Evolutionary conservation across 495 filamentous ascomycete genomes (phyloP).

Genomic region (Rhypophila decipiens): DNA sequence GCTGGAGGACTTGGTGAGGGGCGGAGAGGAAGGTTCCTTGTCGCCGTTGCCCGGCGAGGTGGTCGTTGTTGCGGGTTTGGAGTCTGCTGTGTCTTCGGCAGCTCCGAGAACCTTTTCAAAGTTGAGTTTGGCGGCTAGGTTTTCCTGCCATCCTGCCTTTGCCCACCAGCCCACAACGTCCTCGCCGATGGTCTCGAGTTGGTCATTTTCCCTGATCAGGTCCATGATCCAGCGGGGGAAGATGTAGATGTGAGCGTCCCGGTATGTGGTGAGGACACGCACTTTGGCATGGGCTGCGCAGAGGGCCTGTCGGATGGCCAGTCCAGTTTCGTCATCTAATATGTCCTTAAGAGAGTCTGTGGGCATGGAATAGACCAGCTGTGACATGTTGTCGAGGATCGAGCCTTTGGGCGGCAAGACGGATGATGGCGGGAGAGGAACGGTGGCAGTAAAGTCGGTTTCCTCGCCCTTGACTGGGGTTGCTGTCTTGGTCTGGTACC

Average conservation of each 20-base stretch:
- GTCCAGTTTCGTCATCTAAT: conserved; percentile 59
- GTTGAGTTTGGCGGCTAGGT: conserved; percentile 69
- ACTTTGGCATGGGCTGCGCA: conserved; percentile 65
- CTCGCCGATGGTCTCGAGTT: conserved; percentile 79
- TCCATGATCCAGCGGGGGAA: conserved; percentile 87
- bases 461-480: conserved; percentile 78
- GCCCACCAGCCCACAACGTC: conserved; percentile 94
- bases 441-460: conserved; percentile 78
- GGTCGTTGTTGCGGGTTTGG: neutral
- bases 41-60: conserved; percentile 1
- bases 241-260: conserved; percentile 89
- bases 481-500: conserved; percentile 77
- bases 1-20: neutral
- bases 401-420: conserved; percentile 54
- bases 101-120: conserved; percentile 56
- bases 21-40: neutral
- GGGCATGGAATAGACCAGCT: conserved; percentile 66
- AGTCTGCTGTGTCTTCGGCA: conserved; percentile 4
- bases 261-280: conserved; percentile 68
- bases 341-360: conserved; percentile 81
- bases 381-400: conserved; percentile 55
- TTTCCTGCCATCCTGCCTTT: conserved; percentile 83
- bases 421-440: conserved; percentile 51
- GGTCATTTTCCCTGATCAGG: conserved; percentile 70
- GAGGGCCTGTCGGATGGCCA: conserved; percentile 66